Percentiles rank a stretch among this genome's conserved stretches.
phyloP scores from a whole-genome alignment of 768 basidiomycete genomes.

The Termitomyces sp. region DNA sequence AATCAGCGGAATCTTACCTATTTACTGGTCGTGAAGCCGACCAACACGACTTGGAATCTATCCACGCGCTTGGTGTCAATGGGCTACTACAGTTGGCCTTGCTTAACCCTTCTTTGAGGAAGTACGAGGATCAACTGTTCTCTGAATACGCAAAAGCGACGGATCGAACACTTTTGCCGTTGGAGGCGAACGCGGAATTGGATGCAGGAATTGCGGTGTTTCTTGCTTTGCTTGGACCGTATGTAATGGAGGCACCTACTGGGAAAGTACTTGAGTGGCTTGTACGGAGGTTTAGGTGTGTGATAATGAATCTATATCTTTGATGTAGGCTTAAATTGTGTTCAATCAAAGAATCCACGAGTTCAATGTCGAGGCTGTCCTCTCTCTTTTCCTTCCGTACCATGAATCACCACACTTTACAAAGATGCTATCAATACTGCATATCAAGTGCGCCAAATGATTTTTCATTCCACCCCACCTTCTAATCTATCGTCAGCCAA shows the following conservation, averaged over 20 bases:
- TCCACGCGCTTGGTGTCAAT: conserved; percentile 78
- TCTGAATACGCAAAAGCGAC: conserved; percentile 70
- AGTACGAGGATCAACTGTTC: conserved; percentile 73
- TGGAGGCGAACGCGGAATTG: conserved; percentile 62
- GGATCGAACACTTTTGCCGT: conserved; percentile 76
- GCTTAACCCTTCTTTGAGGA: conserved; percentile 55
- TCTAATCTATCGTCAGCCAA: conserved; percentile 38
- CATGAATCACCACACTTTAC: conserved; percentile 94
- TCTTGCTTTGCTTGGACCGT: conserved; percentile 71
- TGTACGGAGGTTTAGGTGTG: conserved; percentile 86
- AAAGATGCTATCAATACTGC: conserved; percentile 87
- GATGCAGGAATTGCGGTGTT: conserved; percentile 61
- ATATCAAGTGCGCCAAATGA: conserved; percentile 55
- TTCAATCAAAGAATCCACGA: conserved; percentile 72
- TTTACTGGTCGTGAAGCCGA: conserved; percentile 83
- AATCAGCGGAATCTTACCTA: conserved; percentile 77
- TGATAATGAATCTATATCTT: neutral
- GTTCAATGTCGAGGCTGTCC: conserved; percentile 79
- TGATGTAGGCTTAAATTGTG: conserved; percentile 3
- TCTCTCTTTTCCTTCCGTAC: conserved; percentile 88
- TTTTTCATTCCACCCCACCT: neutral
- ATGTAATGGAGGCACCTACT: conserved; percentile 77
- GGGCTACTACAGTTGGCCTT: conserved; percentile 71
- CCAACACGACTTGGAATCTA: conserved; percentile 82
- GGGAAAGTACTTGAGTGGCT: conserved; percentile 93